These are phyloP conservation scores for Pezicula carpinea DNA, from an alignment of 2,329 filamentous ascomycete species.

Conservation along the genomic window DNA sequence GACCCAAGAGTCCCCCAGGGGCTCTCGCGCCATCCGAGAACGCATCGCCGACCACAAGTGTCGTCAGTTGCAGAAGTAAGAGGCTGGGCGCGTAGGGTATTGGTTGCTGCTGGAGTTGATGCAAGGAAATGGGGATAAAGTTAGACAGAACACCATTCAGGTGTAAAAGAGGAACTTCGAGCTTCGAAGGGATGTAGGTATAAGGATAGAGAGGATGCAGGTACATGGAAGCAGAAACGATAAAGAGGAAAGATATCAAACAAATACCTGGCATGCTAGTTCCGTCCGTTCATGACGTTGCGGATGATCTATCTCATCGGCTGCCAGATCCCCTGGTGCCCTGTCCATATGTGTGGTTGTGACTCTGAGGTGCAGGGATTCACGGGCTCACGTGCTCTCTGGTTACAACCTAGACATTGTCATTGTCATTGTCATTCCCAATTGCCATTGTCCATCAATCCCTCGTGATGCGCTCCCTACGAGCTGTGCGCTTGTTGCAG, in stretches of 20 bases:
- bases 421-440: too few relatives aligned
- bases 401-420: too few relatives aligned
- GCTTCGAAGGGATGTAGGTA: not conserved
- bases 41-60: slow-evolving; percentile 10
- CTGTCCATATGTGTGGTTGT: slow-evolving; percentile 13
- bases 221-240: not conserved
- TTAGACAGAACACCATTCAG: not conserved
- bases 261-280: not conserved
- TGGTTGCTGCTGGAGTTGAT: not conserved
- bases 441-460: too few relatives aligned
- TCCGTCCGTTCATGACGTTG: slow-evolving; percentile 1
- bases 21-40: slow-evolving; percentile 13
- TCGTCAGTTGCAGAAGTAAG: not conserved
- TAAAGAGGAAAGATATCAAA: not conserved
- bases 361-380: slow-evolving; percentile 7
- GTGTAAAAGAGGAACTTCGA: too few relatives aligned
- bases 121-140: not conserved
- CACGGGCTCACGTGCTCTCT: not conserved
- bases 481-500: slow-evolving; percentile 21
- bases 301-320: not conserved
- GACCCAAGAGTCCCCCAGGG: slow-evolving; percentile 28
- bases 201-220: not conserved
- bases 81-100: not conserved
- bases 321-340: too few relatives aligned
- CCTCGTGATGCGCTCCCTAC: slow-evolving; percentile 26